These are phyloP conservation scores for Zychaea mexicana DNA, from an alignment of 371 early-diverging fungal species.

Conservation along the genomic window DNA sequence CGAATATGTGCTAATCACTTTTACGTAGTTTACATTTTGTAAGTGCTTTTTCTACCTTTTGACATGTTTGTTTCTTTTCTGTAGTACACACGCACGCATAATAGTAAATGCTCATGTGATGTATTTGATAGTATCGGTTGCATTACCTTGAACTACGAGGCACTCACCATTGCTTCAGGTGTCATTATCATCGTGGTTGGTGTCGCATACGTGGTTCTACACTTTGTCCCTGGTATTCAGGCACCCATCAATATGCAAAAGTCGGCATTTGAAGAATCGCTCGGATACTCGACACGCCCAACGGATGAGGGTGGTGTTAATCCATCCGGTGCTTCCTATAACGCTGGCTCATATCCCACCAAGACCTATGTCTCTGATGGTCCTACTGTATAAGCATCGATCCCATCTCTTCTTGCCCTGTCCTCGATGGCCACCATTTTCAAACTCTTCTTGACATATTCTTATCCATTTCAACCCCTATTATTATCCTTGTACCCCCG, in stretches of 20 bases:
- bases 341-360: background rate
- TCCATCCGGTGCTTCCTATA: background rate
- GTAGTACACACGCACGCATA: too few species aligned
- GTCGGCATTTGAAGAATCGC: constrained; percentile 20
- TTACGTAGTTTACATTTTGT: constrained; percentile 33
- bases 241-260: constrained; percentile 24
- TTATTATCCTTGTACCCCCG: background rate
- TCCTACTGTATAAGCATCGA: background rate
- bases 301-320: background rate
- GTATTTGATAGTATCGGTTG: constrained; percentile 21
- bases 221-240: constrained; percentile 28
- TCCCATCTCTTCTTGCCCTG: too few species aligned
- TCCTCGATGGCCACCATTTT: too few species aligned
- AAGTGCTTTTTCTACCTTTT: background rate
- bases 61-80: background rate
- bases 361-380: constrained; percentile 2
- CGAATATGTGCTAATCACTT: too few species aligned
- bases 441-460: too few species aligned
- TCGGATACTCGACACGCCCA: constrained; percentile 1
- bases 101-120: background rate
- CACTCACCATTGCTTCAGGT: constrained; percentile 24
- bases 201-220: constrained; percentile 20
- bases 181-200: constrained; percentile 27
- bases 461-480: background rate
- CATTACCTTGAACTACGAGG: constrained; percentile 17